Evolutionary conservation across 2,329 filamentous ascomycete species (phyloP), one percentile per base, ranked within the genome.

Genomic region (Ramularia endophylla): DNA sequence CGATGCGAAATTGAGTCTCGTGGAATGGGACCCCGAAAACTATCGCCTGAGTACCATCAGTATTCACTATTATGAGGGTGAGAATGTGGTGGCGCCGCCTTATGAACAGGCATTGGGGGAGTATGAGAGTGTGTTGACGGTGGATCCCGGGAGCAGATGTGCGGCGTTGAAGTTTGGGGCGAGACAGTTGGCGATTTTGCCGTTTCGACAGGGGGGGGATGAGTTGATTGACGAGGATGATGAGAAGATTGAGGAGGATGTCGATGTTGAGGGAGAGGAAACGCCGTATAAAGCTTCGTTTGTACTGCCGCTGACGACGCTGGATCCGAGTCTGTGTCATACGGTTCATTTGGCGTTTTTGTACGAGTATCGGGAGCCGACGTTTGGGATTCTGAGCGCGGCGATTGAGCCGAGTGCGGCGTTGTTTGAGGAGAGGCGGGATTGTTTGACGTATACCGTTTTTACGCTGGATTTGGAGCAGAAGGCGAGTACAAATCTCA

Each of bases 11-110:
- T 75, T 97, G 59, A 94, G 86, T 64, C 72, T 98, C 63, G 75
- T 95, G 41, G 87, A 95, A 68, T 98, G 92, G 92, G 87, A 97
- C 61, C 81, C 87, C 7, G 80, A 84, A 61, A 80, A 79, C 52
- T 75, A 85, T 64, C 78, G 78, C 38, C 81, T 97, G 55, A 81
- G 83, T 55, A 97, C 90, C 39, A 79, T 92, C 49, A 97, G 90
- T 38, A 90, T 98, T 57, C 92, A 98, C 69, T 97, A 89, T 72
- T 98, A 97, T 67, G 92, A 98, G 65, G 86, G 92, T 62, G 89
- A 95, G 59, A 89, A 95, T 60, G 52, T 60, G 22, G 43, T 54
- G 16, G 46, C 41, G 5, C 57, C 56, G 48, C 89, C 90, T 0
- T 95, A 88, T 83, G 81, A 84, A 37, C 76, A 83, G 38, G 77